Evolutionary conservation across 805 yeast genomes (phyloP).

Genomic region (Tetrapisispora pingtungensis): DNA sequence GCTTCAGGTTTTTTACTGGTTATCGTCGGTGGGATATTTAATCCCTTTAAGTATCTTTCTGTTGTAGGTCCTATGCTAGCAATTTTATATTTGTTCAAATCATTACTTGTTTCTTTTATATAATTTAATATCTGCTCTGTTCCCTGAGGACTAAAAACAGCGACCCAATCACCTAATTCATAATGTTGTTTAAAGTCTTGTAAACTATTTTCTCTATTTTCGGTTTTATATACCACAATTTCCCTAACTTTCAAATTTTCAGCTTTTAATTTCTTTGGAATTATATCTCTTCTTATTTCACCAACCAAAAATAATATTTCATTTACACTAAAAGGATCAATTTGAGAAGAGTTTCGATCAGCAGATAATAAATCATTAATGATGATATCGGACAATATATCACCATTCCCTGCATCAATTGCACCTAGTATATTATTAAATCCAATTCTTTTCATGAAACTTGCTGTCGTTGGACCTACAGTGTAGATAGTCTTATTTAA

Average conservation of each 20-base stretch:
- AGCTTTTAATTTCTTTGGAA: slow-evolving; percentile 48
- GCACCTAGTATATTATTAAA: slow-evolving; percentile 68
- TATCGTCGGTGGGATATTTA: slow-evolving; percentile 48
- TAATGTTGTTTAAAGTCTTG: slow-evolving; percentile 26
- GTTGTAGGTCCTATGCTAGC: slow-evolving; percentile 96
- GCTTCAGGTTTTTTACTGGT: slow-evolving; percentile 73
- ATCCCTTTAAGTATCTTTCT: slow-evolving; percentile 42
- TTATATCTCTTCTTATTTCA: slow-evolving; percentile 67
- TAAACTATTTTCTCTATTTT: slow-evolving; percentile 37
- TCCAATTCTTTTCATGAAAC: slow-evolving; percentile 49
- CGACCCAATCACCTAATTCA: slow-evolving; percentile 46
- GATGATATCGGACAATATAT: slow-evolving; percentile 54
- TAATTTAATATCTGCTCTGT: slow-evolving; percentile 51
- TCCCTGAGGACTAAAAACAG: slow-evolving; percentile 89
- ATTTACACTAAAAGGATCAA: neutral
- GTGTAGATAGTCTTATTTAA: slow-evolving; percentile 57
- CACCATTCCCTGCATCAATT: slow-evolving; percentile 70
- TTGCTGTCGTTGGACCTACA: slow-evolving; percentile 84
- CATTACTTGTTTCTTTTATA: slow-evolving; percentile 17
- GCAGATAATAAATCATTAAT: slow-evolving; percentile 25
- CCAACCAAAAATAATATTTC: slow-evolving; percentile 71
- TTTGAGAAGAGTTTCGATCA: neutral
- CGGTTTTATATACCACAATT: slow-evolving; percentile 60
- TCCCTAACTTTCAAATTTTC: slow-evolving; percentile 33
- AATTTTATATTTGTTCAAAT: slow-evolving; percentile 30